Evolutionary conservation across 805 yeast genomes (phyloP).

Genomic region (Dipodascus geniculatus): DNA sequence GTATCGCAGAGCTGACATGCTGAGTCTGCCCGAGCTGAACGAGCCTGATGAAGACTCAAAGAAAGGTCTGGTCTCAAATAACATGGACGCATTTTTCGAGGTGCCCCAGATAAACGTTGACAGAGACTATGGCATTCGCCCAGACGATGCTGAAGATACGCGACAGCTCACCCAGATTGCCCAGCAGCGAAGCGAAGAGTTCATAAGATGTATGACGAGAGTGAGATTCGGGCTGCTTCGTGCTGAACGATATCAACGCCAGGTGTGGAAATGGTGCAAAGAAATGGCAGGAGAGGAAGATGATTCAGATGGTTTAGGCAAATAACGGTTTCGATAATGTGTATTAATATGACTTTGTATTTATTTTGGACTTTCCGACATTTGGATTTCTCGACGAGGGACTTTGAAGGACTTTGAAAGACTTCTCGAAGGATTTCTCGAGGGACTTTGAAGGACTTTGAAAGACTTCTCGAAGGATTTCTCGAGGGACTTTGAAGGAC

Average conservation of each 20-base stretch:
- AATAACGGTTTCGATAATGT: neutral
- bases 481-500: too few species aligned
- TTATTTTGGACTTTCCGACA: too few species aligned
- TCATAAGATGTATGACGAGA: conserved; percentile 61
- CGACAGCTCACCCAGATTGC: conserved; percentile 68
- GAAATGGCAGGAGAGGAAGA: conserved; percentile 65
- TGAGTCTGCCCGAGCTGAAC: conserved; percentile 55
- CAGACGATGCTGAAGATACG: conserved; percentile 53
- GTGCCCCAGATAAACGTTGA: conserved; percentile 40
- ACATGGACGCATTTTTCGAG: conserved; percentile 54
- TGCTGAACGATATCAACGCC: conserved; percentile 63
- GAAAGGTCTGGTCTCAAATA: conserved; percentile 18
- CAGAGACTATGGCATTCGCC: conserved; percentile 38
- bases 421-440: too few species aligned
- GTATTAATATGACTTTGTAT: neutral
- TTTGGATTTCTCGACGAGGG: too few species aligned
- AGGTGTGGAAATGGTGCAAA: conserved; percentile 70
- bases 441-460: too few species aligned
- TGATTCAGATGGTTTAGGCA: conserved; percentile 12
- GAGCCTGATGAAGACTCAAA: conserved; percentile 16
- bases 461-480: too few species aligned
- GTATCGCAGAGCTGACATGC: conserved; percentile 47
- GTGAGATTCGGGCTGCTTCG: conserved; percentile 66
- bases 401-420: too few species aligned
- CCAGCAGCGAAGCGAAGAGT: conserved; percentile 77